Evolutionary conservation across 495 filamentous ascomycete genomes (phyloP).

Genomic region (Baudoinia panamericana): DNA sequence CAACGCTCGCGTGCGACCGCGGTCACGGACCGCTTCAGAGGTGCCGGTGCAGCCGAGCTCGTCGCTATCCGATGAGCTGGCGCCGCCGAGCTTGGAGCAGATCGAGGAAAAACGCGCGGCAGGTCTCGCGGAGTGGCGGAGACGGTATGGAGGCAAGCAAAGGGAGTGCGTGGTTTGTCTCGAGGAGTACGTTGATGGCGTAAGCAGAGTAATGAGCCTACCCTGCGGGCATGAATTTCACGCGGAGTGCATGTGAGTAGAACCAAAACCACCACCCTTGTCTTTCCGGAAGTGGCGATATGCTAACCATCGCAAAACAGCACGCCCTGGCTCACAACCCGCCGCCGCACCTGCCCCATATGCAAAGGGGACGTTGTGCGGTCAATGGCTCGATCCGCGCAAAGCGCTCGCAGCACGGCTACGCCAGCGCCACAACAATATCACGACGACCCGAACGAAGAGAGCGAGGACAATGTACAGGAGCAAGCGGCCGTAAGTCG

Average conservation of each 20-base stretch:
- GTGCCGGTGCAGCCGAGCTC: conserved; percentile 19
- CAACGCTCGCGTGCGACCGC: conserved; percentile 36
- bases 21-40: conserved; percentile 52
- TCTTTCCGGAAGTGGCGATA: not conserved
- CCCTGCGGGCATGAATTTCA: conserved; percentile 99
- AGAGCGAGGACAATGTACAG: conserved; percentile 10
- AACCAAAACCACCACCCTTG: conserved; percentile 7
- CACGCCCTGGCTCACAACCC: conserved; percentile 94
- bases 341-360: conserved; percentile 89
- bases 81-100: conserved; percentile 26
- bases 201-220: conserved; percentile 90
- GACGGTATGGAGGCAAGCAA: conserved; percentile 75
- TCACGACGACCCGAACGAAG: conserved; percentile 6
- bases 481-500: conserved; percentile 16
- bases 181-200: conserved; percentile 91
- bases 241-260: conserved; percentile 97
- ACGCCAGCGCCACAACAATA: not conserved
- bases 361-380: conserved; percentile 94
- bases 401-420: not conserved
- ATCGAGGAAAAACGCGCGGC: conserved; percentile 39
- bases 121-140: conserved; percentile 47
- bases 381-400: conserved; percentile 28
- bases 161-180: conserved; percentile 95
- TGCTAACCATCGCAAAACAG: conserved; percentile 34
- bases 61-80: conserved; percentile 12